Percentiles rank a stretch among this genome's conserved stretches.
Conservation (phyloP, 2,329 filamentous ascomycete genomes). For the Lachnellula cervina region DNA sequence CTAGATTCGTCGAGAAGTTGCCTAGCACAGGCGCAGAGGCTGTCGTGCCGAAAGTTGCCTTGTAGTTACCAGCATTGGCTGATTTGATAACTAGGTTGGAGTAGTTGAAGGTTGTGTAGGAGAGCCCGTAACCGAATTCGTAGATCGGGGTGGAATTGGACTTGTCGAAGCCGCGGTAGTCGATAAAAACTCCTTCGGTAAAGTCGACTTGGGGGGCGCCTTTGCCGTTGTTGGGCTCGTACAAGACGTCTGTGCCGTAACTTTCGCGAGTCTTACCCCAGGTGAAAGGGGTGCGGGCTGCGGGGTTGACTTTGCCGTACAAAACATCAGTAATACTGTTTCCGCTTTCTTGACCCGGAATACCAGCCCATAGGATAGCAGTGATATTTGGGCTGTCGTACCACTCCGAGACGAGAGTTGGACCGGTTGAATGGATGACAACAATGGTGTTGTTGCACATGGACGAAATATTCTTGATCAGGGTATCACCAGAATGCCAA, state of each 20-base stretch:
- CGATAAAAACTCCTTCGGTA: slow-evolving; percentile 74
- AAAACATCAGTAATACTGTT: slow-evolving; percentile 77
- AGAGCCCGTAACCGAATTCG: slow-evolving; percentile 77
- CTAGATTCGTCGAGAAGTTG: slow-evolving; percentile 55
- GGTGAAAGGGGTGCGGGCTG: slow-evolving; percentile 74
- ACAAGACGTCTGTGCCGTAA: slow-evolving; percentile 40
- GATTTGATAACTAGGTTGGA: slow-evolving; percentile 52
- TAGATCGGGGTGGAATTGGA: slow-evolving; percentile 62
- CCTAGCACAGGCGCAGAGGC: slow-evolving; percentile 58
- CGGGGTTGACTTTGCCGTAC: slow-evolving; percentile 74
- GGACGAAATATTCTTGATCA: slow-evolving; percentile 76
- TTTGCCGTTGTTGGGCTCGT: slow-evolving; percentile 61
- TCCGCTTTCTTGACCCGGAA: slow-evolving; percentile 80
- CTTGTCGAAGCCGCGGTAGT: slow-evolving; percentile 71
- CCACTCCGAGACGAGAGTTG: slow-evolving; percentile 72
- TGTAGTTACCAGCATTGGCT: slow-evolving; percentile 22
- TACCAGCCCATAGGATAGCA: slow-evolving; percentile 75
- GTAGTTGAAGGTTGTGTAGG: slow-evolving; percentile 75
- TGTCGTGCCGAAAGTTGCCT: slow-evolving; percentile 57
- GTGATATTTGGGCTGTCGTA: slow-evolving; percentile 73
- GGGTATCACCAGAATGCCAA: slow-evolving; percentile 74
- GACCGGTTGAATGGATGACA: slow-evolving; percentile 79
- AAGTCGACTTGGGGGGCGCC: slow-evolving; percentile 68
- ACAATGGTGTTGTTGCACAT: slow-evolving; percentile 86
- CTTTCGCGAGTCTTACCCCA: slow-evolving; percentile 57